Base-by-base conservation (phyloP, 345 rosid species). In the Camelina sativa region DNA sequence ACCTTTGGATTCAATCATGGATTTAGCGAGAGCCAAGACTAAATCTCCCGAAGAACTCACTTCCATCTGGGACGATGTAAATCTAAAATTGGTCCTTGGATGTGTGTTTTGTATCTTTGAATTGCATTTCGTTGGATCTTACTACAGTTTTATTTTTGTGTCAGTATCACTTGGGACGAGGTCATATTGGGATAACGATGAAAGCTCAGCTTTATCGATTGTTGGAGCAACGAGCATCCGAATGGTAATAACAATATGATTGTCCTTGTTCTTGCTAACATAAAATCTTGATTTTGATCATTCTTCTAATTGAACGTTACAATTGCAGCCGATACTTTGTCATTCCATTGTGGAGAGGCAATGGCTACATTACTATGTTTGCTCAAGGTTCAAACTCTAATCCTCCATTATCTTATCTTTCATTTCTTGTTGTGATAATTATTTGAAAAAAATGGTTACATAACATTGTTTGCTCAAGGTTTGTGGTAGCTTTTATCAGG, bases 141-240 rank as follows among this genome's bases (percentile, higher is more conserved):
- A 62, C 66, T 13, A 4, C 20, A 12, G 4, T 56, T 47, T 78
- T 23, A 62, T 47, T 72, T 43, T 47, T 11, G 8, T 11, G 11
- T 79, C 81, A 93, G 97, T 91, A 82, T 88, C 96, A 95, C 76
- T 43, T 92, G 79, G 98, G 97, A 81, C 84, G 99, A 72, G 94
- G 96, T 60, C 96, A 95, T 50, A 86, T 92, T 77, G 92, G 96
- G 52, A 79, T 82, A 58, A 75, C 90, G 34, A 88, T 89, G 94
- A 88, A 86, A 52, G 87, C 89, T 25, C 77, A 92, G 59, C 91
- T 90, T 41, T 92, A 90, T 82, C 85, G 75, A 35, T 77, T 92
- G 76, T 69, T 92, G 74, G 82, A 83, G 82, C 96, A 90, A 82
- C 85, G 97, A 88, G 89, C 93, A 54, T 73, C 83, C 11, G 91